A percentile compares a stretch with the other conserved stretches of the same genome.
phyloP scores from a whole-genome alignment of 2,329 filamentous ascomycete species.

The Beauveria rudraprayagi region DNA sequence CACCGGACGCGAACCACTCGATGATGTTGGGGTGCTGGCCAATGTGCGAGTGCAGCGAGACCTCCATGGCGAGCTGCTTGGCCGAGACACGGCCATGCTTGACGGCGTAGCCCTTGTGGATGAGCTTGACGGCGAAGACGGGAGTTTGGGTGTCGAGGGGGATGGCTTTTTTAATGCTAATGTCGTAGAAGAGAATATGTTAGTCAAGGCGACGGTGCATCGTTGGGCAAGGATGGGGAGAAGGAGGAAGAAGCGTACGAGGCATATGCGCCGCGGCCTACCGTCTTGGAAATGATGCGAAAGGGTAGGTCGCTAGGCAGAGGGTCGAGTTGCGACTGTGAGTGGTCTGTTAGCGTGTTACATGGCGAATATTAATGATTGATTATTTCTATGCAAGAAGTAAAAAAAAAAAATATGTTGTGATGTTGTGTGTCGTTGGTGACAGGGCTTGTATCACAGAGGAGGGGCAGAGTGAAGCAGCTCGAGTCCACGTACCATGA shows the following conservation, averaged over 20 bases:
- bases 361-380: not conserved
- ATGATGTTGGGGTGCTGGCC: slow-evolving; percentile 91
- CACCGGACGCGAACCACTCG: slow-evolving; percentile 79
- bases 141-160: slow-evolving; percentile 62
- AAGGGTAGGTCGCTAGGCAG: slow-evolving; percentile 82
- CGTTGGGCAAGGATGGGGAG: no score
- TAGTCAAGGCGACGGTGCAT: no score
- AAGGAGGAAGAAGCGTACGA: slow-evolving; percentile 51
- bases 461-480: not conserved
- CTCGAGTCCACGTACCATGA: slow-evolving; percentile 36
- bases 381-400: not conserved
- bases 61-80: slow-evolving; percentile 88
- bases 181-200: slow-evolving; percentile 9
- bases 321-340: slow-evolving; percentile 77
- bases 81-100: slow-evolving; percentile 80
- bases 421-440: not conserved
- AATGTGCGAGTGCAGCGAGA: slow-evolving; percentile 80
- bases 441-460: not conserved
- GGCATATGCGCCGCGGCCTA: slow-evolving; percentile 93
- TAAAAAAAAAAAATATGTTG: no score
- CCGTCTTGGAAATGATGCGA: slow-evolving; percentile 89
- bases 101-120: slow-evolving; percentile 92
- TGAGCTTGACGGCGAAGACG: slow-evolving; percentile 95
- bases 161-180: slow-evolving; percentile 85
- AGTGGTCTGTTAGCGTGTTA: slow-evolving; percentile 44